Conservation (phyloP, 176 grass and related monocot genomes). For the Zea mays region Zm-B73-REFERENCE-NAM-5.0 NC_050100.1:165936501-165937000, state of each 20-base stretch:
- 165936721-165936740: not conserved
- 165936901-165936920: constrained; percentile 68
- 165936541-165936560: not conserved
- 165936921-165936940: constrained; percentile 78
- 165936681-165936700: not conserved
- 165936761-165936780: not conserved
- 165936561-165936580: not conserved
- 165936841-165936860: constrained; percentile 64
- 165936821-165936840: constrained; percentile 34
- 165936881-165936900: constrained; percentile 76
- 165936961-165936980: constrained; percentile 45
- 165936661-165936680: not conserved
- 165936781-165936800: not conserved
- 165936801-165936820: constrained; percentile 21
- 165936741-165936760: not conserved
- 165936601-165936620: not conserved
- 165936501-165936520: not conserved
- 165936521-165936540: not conserved
- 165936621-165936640: not conserved
- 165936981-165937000: constrained; percentile 34
- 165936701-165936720: not conserved
- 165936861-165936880: constrained; percentile 63
- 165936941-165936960: constrained; percentile 31
- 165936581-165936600: not conserved
- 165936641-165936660: not conserved